These are phyloP conservation scores for Dissoconium aciculare DNA, from an alignment of 2,329 filamentous ascomycete genomes.

Conservation along the genomic window DNA sequence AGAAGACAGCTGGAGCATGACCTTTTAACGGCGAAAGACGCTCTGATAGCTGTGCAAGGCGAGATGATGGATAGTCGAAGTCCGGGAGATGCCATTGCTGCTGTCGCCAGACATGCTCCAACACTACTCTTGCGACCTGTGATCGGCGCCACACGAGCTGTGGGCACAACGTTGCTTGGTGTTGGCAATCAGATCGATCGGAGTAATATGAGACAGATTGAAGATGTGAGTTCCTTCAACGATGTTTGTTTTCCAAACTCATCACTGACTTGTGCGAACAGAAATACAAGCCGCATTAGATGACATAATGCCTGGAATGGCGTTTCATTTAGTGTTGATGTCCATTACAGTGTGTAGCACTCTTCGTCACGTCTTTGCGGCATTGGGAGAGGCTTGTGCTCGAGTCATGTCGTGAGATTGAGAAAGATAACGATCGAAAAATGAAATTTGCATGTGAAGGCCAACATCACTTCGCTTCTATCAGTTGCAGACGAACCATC, in stretches of 20 bases:
- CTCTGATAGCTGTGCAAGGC: conserved; percentile 84
- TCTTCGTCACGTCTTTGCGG: too few species aligned
- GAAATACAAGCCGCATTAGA: conserved; percentile 22
- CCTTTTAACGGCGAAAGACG: conserved; percentile 71
- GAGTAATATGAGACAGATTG: conserved; percentile 61
- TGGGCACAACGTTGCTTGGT: conserved; percentile 78
- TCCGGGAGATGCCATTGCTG: conserved; percentile 64
- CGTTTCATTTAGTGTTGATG: too few species aligned
- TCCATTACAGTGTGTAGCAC: too few species aligned
- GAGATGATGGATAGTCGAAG: conserved; percentile 78
- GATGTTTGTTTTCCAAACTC: conserved; percentile 3
- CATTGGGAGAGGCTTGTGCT: too few species aligned
- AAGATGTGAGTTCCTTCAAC: conserved; percentile 65
- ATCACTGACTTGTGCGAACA: conserved; percentile 13
- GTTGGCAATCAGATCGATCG: conserved; percentile 86
- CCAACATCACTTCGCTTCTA: too few species aligned
- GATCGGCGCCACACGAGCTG: conserved; percentile 75
- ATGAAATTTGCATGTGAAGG: too few species aligned
- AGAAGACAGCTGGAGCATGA: conserved; percentile 74
- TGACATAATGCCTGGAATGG: background rate
- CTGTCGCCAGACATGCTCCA: conserved; percentile 68
- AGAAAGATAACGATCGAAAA: too few species aligned
- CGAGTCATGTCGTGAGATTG: too few species aligned
- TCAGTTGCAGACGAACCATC: too few species aligned
- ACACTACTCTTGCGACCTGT: conserved; percentile 84